Evolutionary conservation across 805 yeast species (phyloP), one percentile per base, ranked within the genome.

Genomic region (Candida maltosa): DNA sequence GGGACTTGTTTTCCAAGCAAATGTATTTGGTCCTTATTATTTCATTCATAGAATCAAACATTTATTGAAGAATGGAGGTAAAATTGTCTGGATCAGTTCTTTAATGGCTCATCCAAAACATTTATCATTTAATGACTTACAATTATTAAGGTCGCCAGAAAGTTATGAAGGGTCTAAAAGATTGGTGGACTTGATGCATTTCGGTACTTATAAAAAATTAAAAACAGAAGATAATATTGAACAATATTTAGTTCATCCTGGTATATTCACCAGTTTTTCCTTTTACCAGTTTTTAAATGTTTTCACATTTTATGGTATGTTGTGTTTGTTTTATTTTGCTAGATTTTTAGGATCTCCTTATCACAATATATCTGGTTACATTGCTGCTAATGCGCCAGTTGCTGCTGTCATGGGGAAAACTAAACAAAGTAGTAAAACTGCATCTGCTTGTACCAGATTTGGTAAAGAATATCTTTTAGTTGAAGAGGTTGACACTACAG

Each of bases 11-110:
- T 93, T 91, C 65, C 95, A 93, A 60, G 94, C 93, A 4, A 93
- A 93, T 54, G 96, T 91, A n/a, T 87, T 93, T 62, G 96, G 95
- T 0, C 97, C 97, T 2, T 89, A 85, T 63, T 93, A 80, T 57
- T 63, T 93, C 35, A 70, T 89, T 35, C 85, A 83, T 46, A 79
- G 75, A 43, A 60, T 91, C 15, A 56, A 69, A 26, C 76, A 76
- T 2, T 59, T 77, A 24, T 60, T 89, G n/a, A 16, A 23, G 16
- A 15, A 28, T 5, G 12, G 21, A 14, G 88, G 93, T 1, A 73
- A 74, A 37, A 66, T 88, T 25, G 65, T 88, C 18, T 89, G 97
- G 96, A 78, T 93, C 25, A 81, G 94, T 2, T 83, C 95, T 29
- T 63, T 86, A 27, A 85, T 87, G 79, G 80, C 95, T 1, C 75